Base-by-base conservation (phyloP, 768 basidiomycete species). In the Suillus lakei region DNA sequence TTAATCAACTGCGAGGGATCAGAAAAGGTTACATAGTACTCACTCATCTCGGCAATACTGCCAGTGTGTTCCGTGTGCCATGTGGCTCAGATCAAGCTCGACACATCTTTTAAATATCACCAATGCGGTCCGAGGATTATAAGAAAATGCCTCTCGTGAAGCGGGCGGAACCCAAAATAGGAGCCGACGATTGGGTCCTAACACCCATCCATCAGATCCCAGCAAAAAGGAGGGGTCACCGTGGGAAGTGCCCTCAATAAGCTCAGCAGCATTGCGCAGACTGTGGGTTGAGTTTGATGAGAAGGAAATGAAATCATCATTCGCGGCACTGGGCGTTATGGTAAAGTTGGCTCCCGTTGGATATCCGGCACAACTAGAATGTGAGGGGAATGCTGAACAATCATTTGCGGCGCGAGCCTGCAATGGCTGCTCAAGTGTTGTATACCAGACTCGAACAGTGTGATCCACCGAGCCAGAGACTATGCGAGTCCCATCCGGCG, bases 371-470 rank as follows among this genome's bases (percentile, higher is more conserved):
- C 18, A 12, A 38, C 23, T 28, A 26, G 61, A 38, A 18, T n/a
- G 12, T 9, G 44, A 23, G 44, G 44, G 13, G n/a, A 23, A 46
- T 23, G 12, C n/a, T 46, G 44, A 18, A 2, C 10, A n/a, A 23
- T 23, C 44, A 12, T 46, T 4, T 46, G 44, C 13, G 44, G 44
- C n/a, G n/a, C 10, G 44, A 46, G 34, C 46, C 64, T 36, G 13
- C 63, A 4, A 16, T 28, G 48, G 4, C 48, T 50, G 48, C 26
- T 26, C 48, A 16, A 50, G 13, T 16, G 3, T 13, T 50, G 48
- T 26, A 50, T 65, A 34, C 66, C 66, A 66, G 7, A 66, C 34
- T 12, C 64, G 66, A 18, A 66, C 28, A 30, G 64, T 61, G 8
- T 44, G 18, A 28, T 65, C 64, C 13, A 41, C 12, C 16, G 61